phyloP scores from a whole-genome alignment of 768 basidiomycete genomes.

The Naematelia encephala region DNA sequence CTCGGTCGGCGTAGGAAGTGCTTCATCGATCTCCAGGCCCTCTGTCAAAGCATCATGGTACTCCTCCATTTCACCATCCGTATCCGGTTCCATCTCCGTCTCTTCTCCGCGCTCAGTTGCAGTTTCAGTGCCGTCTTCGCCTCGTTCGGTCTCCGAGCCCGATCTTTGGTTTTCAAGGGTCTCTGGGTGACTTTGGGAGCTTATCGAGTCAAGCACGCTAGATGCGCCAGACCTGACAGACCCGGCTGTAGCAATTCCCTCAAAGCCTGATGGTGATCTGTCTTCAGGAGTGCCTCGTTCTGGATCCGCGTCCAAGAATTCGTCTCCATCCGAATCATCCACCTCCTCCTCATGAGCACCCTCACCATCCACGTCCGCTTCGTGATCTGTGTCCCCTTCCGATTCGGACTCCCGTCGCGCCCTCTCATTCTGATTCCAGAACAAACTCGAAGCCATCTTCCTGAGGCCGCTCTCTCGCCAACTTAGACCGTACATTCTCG shows the following conservation, averaged over 20 bases:
- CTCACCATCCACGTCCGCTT: slow-evolving; percentile 2
- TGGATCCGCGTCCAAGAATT: slow-evolving; percentile 15
- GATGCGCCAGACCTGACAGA: neutral
- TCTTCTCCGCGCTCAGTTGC: neutral
- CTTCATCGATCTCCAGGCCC: neutral
- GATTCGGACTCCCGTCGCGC: slow-evolving; percentile 13
- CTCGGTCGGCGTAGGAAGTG: neutral
- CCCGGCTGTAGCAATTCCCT: neutral
- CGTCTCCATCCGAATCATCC: slow-evolving; percentile 15
- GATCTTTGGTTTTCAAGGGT: neutral
- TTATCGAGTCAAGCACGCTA: neutral
- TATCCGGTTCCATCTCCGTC: neutral
- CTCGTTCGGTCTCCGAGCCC: slow-evolving; percentile 3
- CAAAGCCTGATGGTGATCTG: neutral
- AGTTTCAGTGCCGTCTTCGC: neutral
- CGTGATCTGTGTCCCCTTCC: slow-evolving; percentile 2
- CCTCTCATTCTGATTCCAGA: slow-evolving; percentile 9
- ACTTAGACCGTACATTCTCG: neutral
- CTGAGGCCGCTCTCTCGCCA: slow-evolving; percentile 6
- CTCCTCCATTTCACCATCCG: slow-evolving; percentile 13
- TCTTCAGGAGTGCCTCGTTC: neutral
- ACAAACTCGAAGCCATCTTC: slow-evolving; percentile 1
- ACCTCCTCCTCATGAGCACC: slow-evolving; percentile 6
- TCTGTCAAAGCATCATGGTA: slow-evolving; percentile 3
- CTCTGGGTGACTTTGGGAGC: neutral